Base-by-base conservation (phyloP, 345 rosid species). In the Psidium friedrichsthalianum region DNA sequence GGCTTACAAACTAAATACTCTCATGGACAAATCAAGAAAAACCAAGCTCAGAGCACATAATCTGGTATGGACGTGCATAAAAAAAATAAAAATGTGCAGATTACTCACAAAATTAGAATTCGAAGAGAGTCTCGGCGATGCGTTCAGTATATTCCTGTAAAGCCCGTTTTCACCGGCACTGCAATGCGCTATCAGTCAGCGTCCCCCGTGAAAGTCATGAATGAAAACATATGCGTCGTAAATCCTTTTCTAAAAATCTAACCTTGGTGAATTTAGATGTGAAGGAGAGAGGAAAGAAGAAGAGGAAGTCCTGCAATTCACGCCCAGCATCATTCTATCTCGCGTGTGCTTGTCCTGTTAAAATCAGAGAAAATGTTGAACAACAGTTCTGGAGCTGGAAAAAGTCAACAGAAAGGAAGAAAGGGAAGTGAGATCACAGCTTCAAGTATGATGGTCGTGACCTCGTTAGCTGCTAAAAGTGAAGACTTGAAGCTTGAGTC, bases 251-350 rank as follows among this genome's bases (percentile, higher is more conserved):
- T 55, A 36, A 53, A 24, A 53, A 80, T 14, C 69, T 84, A 86
- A 93, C 95, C 94, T 87, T 11, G 89, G 83, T 61, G 90, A 88
- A 83, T 85, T 89, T 24, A 82, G 87, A 15, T 84, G 89, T 8
- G 90, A 85, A 74, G 91, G 89, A 82, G 92, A 89, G 74, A 91
- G 84, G 59, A 85, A 89, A 13, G 93, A 86, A 64, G 93, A 88
- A 83, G 91, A 91, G 42, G 92, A 90, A 61, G 91, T 88, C 42
- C 90, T 90, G 89, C 90, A 90, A 82, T 91, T 91, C 56, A 88
- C 88, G 54, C 88, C 91, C 89, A 88, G 84, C 94, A 90, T 92
- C 74, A 78, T 89, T 83, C 83, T 61, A 54, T 57, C 51, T 15
- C 84, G 52, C 59, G 9, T 18, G 42, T 47, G 56, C 27, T 69